Conservation (phyloP, 2,329 filamentous ascomycete genomes). For the Zymoseptoria brevis region DNA sequence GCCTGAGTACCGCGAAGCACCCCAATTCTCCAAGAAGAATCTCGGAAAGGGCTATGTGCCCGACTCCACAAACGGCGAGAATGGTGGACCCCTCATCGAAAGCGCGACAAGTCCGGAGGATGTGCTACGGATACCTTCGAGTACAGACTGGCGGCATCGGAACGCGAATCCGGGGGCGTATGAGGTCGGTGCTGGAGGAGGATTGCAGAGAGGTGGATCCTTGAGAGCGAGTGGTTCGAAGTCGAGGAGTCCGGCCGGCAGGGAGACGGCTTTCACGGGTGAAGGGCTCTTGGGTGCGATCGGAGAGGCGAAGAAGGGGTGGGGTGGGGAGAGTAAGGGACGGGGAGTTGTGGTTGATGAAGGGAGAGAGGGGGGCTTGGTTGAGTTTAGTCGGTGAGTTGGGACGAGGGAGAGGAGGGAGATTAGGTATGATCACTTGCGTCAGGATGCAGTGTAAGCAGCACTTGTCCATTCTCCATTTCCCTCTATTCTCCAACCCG, state of each 20-base stretch:
- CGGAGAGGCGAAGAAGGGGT: slow-evolving; percentile 31
- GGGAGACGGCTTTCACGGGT: slow-evolving; percentile 36
- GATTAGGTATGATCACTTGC: no score
- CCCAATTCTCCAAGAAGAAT: slow-evolving; percentile 46
- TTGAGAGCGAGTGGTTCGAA: background rate
- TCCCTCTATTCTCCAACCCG: no score
- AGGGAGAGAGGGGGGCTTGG: background rate
- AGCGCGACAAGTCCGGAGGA: slow-evolving; percentile 39
- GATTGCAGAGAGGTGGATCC: background rate
- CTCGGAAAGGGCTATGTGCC: slow-evolving; percentile 40
- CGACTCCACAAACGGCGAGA: slow-evolving; percentile 21
- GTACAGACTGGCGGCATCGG: slow-evolving; percentile 38
- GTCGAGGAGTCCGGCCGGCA: background rate
- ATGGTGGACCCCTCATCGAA: slow-evolving; percentile 37
- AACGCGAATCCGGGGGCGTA: background rate
- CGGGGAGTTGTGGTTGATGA: slow-evolving; percentile 40
- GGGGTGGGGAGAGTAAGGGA: slow-evolving; percentile 32
- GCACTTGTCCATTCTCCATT: no score
- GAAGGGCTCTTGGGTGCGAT: slow-evolving; percentile 34
- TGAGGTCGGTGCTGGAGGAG: background rate
- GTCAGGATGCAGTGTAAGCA: no score
- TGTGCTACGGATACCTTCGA: slow-evolving; percentile 34
- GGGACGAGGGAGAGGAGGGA: background rate
- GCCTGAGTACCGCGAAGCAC: slow-evolving; percentile 56
- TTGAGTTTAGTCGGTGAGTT: background rate